Base-by-base conservation (phyloP, 495 filamentous ascomycete species). In the Lasiosphaeria hispida region DNA sequence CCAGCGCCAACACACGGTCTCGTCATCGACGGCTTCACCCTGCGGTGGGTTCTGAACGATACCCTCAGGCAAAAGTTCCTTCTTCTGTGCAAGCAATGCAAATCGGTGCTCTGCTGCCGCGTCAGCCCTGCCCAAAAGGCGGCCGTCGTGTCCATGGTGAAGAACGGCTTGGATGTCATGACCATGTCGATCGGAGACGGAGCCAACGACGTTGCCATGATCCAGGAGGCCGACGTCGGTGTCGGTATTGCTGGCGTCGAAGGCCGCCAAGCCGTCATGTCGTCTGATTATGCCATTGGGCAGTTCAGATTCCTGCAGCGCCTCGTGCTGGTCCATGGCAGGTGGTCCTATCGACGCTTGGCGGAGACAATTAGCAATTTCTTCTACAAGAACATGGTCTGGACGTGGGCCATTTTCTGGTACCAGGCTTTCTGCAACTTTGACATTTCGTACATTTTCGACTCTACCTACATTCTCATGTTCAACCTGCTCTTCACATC, bases 321-420 rank as follows among this genome's bases (percentile, higher is more conserved):
- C 53, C 82, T 99, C 45, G 83, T 97, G 51, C 83, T 99, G 44
- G 92, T 99, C 34, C 95, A 99, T 70, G 95, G 95, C 39, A 84
- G 95, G 59, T 99, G 94, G 90, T 95, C 90, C 37, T 99, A 99
- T 72, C 81, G 93, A 34, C 86, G 95, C 61, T 75, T 97, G 69
- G 92, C 85, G 48, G 95, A 99, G 80, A 88, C 89, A 30, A 96
- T 93, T 62, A 90, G 92, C 66, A 99, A 99, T 69, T 99, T 99
- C 82, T 99, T 99, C 79, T 99, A 99, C 83, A 99, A 99, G 89
- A 97, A 97, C 75, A 87, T 99, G 75, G 87, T 97, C 48, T 99
- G 95, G 95, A 96, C 92, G 13, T 91, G 97, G 65, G 84, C 91
- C 19, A 87, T 99, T 53, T 96, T 97, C 80, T 99, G 94, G 95